Evolutionary conservation across 1,284 basidiomycete genomes (phyloP).

Genomic region (Austroboletus olivaceoglutinosus): DNA sequence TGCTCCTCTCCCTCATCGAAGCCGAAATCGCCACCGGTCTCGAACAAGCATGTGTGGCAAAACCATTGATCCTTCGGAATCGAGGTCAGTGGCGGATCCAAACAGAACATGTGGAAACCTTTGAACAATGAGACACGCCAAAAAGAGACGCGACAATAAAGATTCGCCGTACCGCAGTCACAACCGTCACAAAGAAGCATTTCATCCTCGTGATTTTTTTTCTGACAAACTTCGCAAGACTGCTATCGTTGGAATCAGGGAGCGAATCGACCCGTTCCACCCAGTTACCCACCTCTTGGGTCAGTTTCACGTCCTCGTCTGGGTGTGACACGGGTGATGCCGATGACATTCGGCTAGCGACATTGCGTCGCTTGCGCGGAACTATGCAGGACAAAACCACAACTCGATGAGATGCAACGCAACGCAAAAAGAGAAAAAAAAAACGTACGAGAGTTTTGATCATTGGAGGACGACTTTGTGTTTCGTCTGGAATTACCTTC

Average conservation of each 20-base stretch:
- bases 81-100: conserved; percentile 81
- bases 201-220: conserved; percentile 82
- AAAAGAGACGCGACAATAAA: conserved; percentile 6
- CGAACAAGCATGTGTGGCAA: conserved; percentile 90
- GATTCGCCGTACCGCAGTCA: conserved; percentile 73
- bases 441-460: conserved; percentile 39
- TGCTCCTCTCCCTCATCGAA: conserved; percentile 99
- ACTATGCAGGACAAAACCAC: conserved; percentile 21
- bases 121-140: conserved; percentile 20
- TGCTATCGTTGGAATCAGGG: conserved; percentile 28
- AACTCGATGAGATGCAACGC: conserved; percentile 18
- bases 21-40: conserved; percentile 96
- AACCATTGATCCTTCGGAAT: conserved; percentile 97
- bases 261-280: conserved; percentile 1
- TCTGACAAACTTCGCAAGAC: conserved; percentile 85
- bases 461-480: conserved; percentile 44
- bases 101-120: conserved; percentile 97
- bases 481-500: conserved; percentile 42
- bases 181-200: conserved; percentile 98
- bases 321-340: conserved; percentile 48
- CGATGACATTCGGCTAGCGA: conserved; percentile 36
- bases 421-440: neutral
- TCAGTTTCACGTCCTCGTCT: conserved; percentile 42
- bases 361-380: conserved; percentile 34
- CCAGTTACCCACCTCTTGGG: conserved; percentile 48